Evolutionary conservation across 2,329 filamentous ascomycete species (phyloP), one percentile per base, ranked within the genome.

Genomic region (Cadophora malorum): DNA sequence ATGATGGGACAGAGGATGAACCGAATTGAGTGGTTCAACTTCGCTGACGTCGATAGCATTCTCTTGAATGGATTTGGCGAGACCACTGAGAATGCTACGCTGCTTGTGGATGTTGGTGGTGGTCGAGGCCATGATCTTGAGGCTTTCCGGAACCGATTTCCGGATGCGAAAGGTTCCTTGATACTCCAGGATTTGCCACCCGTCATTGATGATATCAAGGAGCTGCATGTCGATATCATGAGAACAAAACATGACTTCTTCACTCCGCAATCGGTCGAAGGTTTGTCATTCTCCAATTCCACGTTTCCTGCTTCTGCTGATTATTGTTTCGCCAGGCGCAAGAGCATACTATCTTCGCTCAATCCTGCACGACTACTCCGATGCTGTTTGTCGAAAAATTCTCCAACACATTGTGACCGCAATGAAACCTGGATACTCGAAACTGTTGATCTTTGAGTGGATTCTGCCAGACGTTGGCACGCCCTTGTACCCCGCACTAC

Each of bases 391-490:
- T 19, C 41, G 41, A 6, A 16, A 47, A 6, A 47, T 47, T 14
- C 16, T 47, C 6, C 21, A 21, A 35, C 9, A 38, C 49, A 14
- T 77, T 21, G 68, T 70, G 33, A 61, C 65, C 10, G 74, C 72
- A 4, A 73, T 74, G 63, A 73, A 70, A 65, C 68, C 75, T 7
- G 77, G 76, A 12, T 72, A 70, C 47, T 69, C 68, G 9, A 70
- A 63, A 23, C 55, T 74, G 19, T 50, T 73, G 38, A 65, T 73
- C 28, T 68, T 67, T 56, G 71, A 74, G 21, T 68, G 60, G 23
- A 64, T 73, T 12, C 55, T 74, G 21, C 71, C 69, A 1, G 67
- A 69, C 64, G 28, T 31, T 16, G 65, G 64, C 3, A 53, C 59
- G 1, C 63, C 68, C 14, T 41, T 72, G 2, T 67, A 62, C 12